Percentiles rank a stretch among this genome's conserved stretches.
phyloP scores from a whole-genome alignment of 2,329 filamentous ascomycete species.

The Hypoxylon sp. region DNA sequence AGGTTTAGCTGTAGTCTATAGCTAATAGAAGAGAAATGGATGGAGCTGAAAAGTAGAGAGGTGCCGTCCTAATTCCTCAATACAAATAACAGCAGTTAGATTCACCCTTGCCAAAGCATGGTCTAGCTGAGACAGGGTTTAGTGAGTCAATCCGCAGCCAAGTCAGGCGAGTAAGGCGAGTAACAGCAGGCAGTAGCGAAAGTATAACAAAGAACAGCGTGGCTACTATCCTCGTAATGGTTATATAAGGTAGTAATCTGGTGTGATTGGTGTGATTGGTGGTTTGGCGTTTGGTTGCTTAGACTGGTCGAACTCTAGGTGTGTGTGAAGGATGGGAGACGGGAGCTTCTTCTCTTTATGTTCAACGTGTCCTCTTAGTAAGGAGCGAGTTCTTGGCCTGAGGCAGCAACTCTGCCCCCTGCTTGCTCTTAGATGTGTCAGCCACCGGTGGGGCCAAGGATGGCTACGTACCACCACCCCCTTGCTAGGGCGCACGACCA shows the following conservation, averaged over 20 bases:
- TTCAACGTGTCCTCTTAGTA: constrained; percentile 47
- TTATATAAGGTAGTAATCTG: constrained; percentile 5
- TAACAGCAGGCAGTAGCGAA: constrained; percentile 22
- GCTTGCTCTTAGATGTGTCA: constrained; percentile 38
- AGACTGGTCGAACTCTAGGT: constrained; percentile 8
- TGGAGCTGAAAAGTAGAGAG: constrained; percentile 52
- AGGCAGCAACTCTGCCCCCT: constrained; percentile 33
- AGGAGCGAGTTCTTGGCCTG: constrained; percentile 29
- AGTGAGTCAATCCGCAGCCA: constrained; percentile 43
- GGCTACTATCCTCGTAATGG: constrained; percentile 18
- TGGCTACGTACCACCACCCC: constrained; percentile 23
- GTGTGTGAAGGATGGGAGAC: constrained; percentile 25
- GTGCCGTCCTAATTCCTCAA: constrained; percentile 59
- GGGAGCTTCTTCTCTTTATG: constrained; percentile 44
- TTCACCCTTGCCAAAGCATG: constrained; percentile 46
- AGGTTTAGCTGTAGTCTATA: constrained; percentile 30
- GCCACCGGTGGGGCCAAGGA: constrained; percentile 34
- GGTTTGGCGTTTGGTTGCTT: constrained; percentile 7
- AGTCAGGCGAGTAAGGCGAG: constrained; percentile 27
- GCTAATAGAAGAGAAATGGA: constrained; percentile 25
- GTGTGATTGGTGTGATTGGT: constrained; percentile 22
- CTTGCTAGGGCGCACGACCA: constrained; percentile 18
- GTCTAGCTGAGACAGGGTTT: constrained; percentile 35
- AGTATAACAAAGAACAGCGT: constrained; percentile 37
- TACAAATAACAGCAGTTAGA: constrained; percentile 53